Percentiles rank a stretch among this genome's conserved stretches.
Conservation (phyloP, 345 rosid genomes). For the Toxicodendron radicans region DNA sequence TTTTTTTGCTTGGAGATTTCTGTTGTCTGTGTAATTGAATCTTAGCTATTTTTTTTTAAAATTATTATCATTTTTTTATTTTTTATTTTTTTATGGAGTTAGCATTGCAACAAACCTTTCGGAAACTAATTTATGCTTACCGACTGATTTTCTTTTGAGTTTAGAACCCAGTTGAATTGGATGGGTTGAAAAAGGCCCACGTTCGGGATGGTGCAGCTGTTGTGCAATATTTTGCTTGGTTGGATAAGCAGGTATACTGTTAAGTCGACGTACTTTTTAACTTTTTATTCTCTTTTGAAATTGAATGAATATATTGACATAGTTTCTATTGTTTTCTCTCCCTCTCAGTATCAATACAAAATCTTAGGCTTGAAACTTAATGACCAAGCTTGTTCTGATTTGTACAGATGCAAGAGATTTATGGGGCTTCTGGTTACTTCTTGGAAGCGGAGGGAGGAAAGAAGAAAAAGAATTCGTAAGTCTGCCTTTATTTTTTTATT, state of each 20-base stretch:
- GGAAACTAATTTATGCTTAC: constrained; percentile 13
- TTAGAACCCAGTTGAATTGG: constrained; percentile 87
- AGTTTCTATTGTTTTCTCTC: not conserved
- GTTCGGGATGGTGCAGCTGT: constrained; percentile 98
- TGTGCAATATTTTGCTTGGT: constrained; percentile 93
- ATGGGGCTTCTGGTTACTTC: constrained; percentile 96
- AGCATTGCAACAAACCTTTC: not conserved
- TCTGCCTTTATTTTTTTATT: not conserved
- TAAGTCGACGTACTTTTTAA: not conserved
- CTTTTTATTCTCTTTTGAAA: not conserved
- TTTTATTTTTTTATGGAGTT: not conserved
- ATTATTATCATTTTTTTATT: too few species aligned
- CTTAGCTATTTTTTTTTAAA: not conserved
- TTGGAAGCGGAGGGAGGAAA: constrained; percentile 51
- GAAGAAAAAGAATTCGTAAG: constrained; percentile 53
- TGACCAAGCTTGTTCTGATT: constrained; percentile 17
- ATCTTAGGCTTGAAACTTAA: constrained; percentile 15
- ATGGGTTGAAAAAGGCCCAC: constrained; percentile 85
- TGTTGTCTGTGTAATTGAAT: not conserved
- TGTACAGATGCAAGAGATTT: constrained; percentile 80
- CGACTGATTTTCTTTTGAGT: constrained; percentile 1
- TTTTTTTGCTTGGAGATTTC: not conserved
- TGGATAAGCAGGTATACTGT: constrained; percentile 69
- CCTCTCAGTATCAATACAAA: not conserved
- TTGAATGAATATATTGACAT: not conserved